Evolutionary conservation across 1,284 basidiomycete species (phyloP).

Genomic region (Fomitopsis schrenkii): DNA sequence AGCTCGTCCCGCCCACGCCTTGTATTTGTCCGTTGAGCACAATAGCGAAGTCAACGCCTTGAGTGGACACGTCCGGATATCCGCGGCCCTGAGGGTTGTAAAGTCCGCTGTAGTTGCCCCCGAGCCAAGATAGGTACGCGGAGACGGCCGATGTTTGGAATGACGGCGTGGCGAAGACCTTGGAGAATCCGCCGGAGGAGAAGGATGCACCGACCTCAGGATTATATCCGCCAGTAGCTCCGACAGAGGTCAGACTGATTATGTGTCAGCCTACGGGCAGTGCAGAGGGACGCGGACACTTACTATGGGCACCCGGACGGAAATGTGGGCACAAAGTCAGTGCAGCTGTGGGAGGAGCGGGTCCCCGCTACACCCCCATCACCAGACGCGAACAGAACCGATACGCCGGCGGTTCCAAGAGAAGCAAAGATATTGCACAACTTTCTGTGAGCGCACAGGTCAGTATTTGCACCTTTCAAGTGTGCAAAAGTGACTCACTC

Average conservation of each 20-base stretch:
- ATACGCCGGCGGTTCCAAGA: constrained; percentile 57
- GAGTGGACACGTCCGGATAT: constrained; percentile 29
- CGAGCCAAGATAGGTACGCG: constrained; percentile 27
- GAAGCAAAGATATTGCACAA: constrained; percentile 59
- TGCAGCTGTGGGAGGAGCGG: constrained; percentile 38
- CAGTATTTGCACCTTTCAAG: constrained; percentile 16
- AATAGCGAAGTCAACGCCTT: constrained; percentile 26
- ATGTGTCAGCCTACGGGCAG: no score
- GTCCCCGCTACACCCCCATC: constrained; percentile 64
- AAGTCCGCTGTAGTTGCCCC: constrained; percentile 23
- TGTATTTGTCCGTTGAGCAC: constrained; percentile 28
- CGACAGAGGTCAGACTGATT: constrained; percentile 61
- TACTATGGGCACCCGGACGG: constrained; percentile 59
- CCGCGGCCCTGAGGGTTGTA: constrained; percentile 28
- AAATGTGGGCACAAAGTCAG: constrained; percentile 64
- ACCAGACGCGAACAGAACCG: constrained; percentile 66
- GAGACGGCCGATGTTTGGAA: constrained; percentile 37
- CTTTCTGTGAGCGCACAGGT: constrained; percentile 10
- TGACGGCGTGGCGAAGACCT: constrained; percentile 37
- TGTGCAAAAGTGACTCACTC: constrained; percentile 35
- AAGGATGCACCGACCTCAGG: constrained; percentile 48
- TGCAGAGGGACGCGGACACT: constrained; percentile 14
- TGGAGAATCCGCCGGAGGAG: constrained; percentile 47
- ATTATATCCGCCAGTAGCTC: constrained; percentile 43
- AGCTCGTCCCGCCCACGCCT: constrained; percentile 46